These are phyloP conservation scores for Blastocladiella emersonii DNA, from an alignment of 371 early-diverging fungal genomes.

Conservation along the genomic window DNA sequence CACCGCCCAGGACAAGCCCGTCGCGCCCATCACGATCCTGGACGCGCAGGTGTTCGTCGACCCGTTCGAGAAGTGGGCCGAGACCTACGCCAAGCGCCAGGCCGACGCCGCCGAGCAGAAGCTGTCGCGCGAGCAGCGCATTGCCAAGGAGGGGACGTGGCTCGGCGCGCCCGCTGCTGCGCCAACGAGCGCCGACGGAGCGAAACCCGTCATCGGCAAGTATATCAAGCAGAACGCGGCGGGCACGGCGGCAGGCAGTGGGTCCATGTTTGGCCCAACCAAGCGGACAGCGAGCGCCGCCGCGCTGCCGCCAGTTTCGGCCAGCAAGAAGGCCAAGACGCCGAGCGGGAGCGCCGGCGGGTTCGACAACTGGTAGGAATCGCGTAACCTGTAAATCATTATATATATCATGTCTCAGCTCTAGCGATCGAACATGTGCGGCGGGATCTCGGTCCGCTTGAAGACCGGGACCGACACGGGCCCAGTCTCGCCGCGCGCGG, in stretches of 20 bases:
- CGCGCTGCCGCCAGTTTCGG: no score
- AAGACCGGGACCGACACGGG: no score
- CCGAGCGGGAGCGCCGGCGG: no score
- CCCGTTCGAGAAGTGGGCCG: conserved; percentile 56
- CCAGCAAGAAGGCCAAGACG: no score
- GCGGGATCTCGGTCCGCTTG: no score
- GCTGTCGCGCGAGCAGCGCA: not conserved
- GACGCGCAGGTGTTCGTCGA: conserved; percentile 63
- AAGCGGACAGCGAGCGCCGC: no score
- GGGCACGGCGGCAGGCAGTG: not conserved
- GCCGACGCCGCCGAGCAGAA: not conserved
- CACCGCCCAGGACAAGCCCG: conserved; percentile 50
- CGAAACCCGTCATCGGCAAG: not conserved
- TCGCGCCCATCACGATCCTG: conserved; percentile 51
- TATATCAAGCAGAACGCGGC: not conserved
- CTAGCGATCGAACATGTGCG: no score
- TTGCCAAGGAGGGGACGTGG: not conserved
- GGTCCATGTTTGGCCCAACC: no score
- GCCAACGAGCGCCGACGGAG: not conserved
- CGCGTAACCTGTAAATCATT: no score
- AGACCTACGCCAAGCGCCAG: not conserved
- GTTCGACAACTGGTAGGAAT: no score
- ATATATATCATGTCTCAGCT: no score
- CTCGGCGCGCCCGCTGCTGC: not conserved
- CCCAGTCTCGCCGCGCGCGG: no score